Evolutionary conservation across 1,139 yeast species (phyloP).

Genomic region (Lipomyces yarrowii): DNA sequence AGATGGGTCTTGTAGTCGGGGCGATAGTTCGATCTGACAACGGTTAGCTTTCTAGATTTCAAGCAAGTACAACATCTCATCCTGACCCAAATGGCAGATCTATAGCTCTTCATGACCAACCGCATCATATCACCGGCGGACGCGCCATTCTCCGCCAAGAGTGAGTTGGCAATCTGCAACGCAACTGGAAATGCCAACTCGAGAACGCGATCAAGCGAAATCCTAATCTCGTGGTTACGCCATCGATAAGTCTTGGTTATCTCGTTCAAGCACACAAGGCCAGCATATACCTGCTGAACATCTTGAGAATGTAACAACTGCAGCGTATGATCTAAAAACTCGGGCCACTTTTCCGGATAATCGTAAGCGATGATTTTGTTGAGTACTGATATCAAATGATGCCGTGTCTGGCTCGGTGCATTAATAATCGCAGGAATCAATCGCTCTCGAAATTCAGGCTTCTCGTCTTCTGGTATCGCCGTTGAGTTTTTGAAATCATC

Average conservation of each 20-base stretch:
- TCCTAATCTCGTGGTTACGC: conserved; percentile 64
- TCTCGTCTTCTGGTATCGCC: conserved; percentile 65
- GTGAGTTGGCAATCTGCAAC: conserved; percentile 62
- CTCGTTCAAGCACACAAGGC: conserved; percentile 74
- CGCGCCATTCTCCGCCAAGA: conserved; percentile 51
- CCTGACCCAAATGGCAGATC: conserved; percentile 63
- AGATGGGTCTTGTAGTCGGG: conserved; percentile 61
- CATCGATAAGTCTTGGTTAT: conserved; percentile 76
- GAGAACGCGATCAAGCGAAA: conserved; percentile 62
- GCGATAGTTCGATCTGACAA: conserved; percentile 63
- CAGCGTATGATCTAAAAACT: conserved; percentile 61
- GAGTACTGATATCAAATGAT: conserved; percentile 73
- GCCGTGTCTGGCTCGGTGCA: conserved; percentile 48
- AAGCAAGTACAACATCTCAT: neutral
- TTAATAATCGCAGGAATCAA: conserved; percentile 53
- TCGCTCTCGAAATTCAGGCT: conserved; percentile 67
- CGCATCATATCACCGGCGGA: conserved; percentile 75
- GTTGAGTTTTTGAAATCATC: conserved; percentile 39
- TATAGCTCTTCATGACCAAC: conserved; percentile 74
- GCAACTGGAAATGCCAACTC: conserved; percentile 68
- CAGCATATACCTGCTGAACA: conserved; percentile 67
- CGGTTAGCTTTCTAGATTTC: neutral
- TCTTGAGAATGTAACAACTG: conserved; percentile 57
- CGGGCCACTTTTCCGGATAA: conserved; percentile 72
- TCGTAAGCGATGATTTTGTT: conserved; percentile 67